Conservation (phyloP, 306 rosid species). For the Malus sieversii region DNA sequence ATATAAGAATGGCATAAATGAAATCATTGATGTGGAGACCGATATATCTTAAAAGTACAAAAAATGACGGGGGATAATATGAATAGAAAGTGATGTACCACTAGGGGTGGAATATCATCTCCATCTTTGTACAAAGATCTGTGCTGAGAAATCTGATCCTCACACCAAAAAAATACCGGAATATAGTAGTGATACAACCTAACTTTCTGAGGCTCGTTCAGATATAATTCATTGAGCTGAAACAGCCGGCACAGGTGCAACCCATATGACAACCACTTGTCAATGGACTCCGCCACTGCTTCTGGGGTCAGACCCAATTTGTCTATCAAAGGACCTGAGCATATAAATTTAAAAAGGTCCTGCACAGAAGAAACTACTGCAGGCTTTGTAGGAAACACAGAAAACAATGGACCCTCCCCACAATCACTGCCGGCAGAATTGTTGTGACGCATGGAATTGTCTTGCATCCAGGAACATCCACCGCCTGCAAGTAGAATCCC, state of each 20-base stretch:
- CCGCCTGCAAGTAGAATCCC: constrained; percentile 39
- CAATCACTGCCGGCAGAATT: constrained; percentile 20
- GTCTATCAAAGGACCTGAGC: constrained; percentile 70
- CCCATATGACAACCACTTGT: constrained; percentile 74
- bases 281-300: constrained; percentile 60
- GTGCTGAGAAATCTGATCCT: constrained; percentile 63
- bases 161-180: constrained; percentile 88
- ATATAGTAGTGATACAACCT: constrained; percentile 87
- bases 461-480: constrained; percentile 67
- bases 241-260: constrained; percentile 51
- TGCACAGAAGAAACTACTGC: constrained; percentile 69
- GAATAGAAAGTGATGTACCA: constrained; percentile 35
- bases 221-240: constrained; percentile 64
- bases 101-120: constrained; percentile 75
- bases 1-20: not conserved
- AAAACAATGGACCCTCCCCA: constrained; percentile 31
- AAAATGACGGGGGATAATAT: not conserved
- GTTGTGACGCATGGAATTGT: constrained; percentile 17
- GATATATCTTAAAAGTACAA: not conserved
- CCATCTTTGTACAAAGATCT: constrained; percentile 51
- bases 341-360: constrained; percentile 70
- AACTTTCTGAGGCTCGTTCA: constrained; percentile 67
- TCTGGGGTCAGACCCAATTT: constrained; percentile 53
- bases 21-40: not conserved
- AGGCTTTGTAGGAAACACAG: constrained; percentile 44